These are phyloP conservation scores for Candida ponderosae DNA, from an alignment of 805 yeast genomes.

Conservation along the genomic window DNA sequence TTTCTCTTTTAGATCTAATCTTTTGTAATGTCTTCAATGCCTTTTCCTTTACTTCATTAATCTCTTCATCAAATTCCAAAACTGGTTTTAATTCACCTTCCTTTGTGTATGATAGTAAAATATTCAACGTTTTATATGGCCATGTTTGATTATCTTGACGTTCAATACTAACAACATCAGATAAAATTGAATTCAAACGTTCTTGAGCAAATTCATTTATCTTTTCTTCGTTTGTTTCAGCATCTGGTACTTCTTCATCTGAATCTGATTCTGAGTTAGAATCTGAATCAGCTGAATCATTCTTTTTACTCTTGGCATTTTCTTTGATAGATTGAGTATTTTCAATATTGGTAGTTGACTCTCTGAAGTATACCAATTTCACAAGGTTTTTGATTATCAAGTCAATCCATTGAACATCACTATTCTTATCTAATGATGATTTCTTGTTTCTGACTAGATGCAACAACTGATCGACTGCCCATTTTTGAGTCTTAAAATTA, in stretches of 20 bases:
- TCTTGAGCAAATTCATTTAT: slow-evolving; percentile 43
- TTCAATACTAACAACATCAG: slow-evolving; percentile 42
- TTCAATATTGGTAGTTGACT: no score
- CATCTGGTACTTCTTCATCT: slow-evolving; percentile 5
- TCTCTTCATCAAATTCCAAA: slow-evolving; percentile 50
- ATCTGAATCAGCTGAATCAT: slow-evolving; percentile 2
- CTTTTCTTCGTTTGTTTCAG: slow-evolving; percentile 13
- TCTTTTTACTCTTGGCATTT: slow-evolving; percentile 1
- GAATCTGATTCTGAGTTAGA: slow-evolving; percentile 5
- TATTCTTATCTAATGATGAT: slow-evolving; percentile 12
- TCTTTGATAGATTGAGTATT: slow-evolving; percentile 12
- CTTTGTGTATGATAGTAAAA: slow-evolving; percentile 22
- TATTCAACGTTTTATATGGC: slow-evolving; percentile 47
- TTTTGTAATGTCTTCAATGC: slow-evolving; percentile 41
- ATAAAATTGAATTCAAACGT: slow-evolving; percentile 59
- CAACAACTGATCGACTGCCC: slow-evolving; percentile 54
- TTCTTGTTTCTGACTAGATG: slow-evolving; percentile 43
- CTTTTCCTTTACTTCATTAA: slow-evolving; percentile 38
- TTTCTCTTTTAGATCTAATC: slow-evolving; percentile 28
- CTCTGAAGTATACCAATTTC: slow-evolving; percentile 24
- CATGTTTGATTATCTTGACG: slow-evolving; percentile 45
- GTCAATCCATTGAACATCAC: slow-evolving; percentile 21
- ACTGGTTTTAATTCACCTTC: slow-evolving; percentile 19
- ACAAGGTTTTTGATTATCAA: slow-evolving; percentile 23
- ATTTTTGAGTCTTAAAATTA: slow-evolving; percentile 24